These are phyloP conservation scores for Bretschneidera sinensis DNA, from an alignment of 345 rosid species.

Conservation along the genomic window DNA sequence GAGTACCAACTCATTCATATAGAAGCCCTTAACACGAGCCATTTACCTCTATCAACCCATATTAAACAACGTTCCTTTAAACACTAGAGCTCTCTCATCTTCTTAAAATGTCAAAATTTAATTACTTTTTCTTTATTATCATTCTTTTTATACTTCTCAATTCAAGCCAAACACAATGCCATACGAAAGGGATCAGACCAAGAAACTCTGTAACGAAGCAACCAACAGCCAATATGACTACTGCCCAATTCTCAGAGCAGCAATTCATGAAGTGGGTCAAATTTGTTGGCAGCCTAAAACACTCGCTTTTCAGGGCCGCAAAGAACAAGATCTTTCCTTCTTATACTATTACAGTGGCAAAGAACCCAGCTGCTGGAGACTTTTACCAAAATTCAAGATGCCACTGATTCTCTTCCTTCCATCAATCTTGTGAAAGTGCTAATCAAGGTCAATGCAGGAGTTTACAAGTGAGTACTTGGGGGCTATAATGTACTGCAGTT, in stretches of 20 bases:
- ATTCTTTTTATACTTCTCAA: slow-evolving; percentile 34
- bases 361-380: slow-evolving; percentile 62
- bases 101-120: slow-evolving; percentile 30
- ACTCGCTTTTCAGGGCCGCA: slow-evolving; percentile 67
- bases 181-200: slow-evolving; percentile 61
- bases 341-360: slow-evolving; percentile 51
- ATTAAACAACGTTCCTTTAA: neutral
- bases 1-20: slow-evolving; percentile 7
- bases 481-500: neutral
- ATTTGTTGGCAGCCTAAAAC: slow-evolving; percentile 76
- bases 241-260: slow-evolving; percentile 58
- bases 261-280: slow-evolving; percentile 94
- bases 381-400: slow-evolving; percentile 86
- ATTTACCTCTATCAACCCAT: neutral
- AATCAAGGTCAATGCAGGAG: slow-evolving; percentile 90
- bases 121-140: slow-evolving; percentile 4
- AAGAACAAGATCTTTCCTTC: slow-evolving; percentile 91
- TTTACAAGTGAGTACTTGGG: slow-evolving; percentile 65
- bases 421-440: slow-evolving; percentile 79
- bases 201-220: slow-evolving; percentile 32
- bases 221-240: slow-evolving; percentile 35
- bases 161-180: slow-evolving; percentile 41
- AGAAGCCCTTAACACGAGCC: slow-evolving; percentile 13
- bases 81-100: neutral
- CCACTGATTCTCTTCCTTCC: slow-evolving; percentile 86